Evolutionary conservation across 441 rosid genomes (phyloP), one percentile per base, ranked within the genome.

Genomic region (Jatropha multifida): DNA sequence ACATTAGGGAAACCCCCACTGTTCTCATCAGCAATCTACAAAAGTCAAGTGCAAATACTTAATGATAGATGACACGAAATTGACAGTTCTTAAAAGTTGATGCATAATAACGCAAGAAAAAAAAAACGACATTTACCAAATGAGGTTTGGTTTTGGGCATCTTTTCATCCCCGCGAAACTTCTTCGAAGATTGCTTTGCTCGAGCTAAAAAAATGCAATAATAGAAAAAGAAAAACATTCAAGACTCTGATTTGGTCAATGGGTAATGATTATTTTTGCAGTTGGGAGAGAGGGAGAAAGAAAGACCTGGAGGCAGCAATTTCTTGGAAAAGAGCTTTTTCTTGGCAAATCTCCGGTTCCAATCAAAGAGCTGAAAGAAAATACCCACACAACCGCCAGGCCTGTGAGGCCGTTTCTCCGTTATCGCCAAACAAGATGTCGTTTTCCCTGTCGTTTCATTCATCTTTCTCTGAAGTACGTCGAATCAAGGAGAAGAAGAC

Each of bases 361-460:
- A 91, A 73, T 94, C 96, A 46, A 93, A 85, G 74, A 94, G 89
- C 83, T 91, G 96, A 55, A 91, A 90, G 90, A 94, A 91, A 80
- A 94, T 88, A 51, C 96, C 99, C 7, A 83, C 96, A 63, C 99
- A 94, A 44, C 97, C 97, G 68, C 97, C 86, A 7, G 92, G 86
- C 55, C 89, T 84, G 46, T 88, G 86, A 70, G 89, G 78, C 76
- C 82, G 78, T 77, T 90, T 94, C 90, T 94, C 96, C 23, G 91
- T 78, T 56, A 91, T 70, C 18, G 96, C 92, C 81, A 88, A 69
- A 80, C 85, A 73, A 5, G 94, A 68, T 71, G 82, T 72, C 71
- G 89, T 65, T 76, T 74, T 83, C 70, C 76, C 89, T 0, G 82
- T 72, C 44, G 81, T 75, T 65, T 86, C 90, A 78, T 74, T 85